phyloP scores from a whole-genome alignment of 1,284 basidiomycete species.

The Malassezia psittaci region DNA sequence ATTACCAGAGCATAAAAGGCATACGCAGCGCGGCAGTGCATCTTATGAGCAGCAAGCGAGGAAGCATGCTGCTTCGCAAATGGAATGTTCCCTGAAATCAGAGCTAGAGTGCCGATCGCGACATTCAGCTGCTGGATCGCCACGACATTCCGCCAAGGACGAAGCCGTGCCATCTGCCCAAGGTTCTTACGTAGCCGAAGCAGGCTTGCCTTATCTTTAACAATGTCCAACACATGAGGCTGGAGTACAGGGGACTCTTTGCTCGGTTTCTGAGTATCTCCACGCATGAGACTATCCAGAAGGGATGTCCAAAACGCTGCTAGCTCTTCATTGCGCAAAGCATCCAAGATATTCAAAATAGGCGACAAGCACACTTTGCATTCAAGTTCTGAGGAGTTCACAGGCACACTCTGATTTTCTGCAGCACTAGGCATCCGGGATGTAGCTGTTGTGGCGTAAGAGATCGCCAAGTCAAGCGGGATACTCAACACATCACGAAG shows the following conservation, averaged over 20 bases:
- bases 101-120: slow-evolving; percentile 5
- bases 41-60: neutral
- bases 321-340: slow-evolving; percentile 27
- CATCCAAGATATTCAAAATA: slow-evolving; percentile 27
- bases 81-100: slow-evolving; percentile 1
- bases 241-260: neutral
- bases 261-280: neutral
- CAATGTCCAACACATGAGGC: slow-evolving; percentile 10
- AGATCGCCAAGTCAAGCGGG: slow-evolving; percentile 24
- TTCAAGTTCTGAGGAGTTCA: neutral
- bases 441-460: slow-evolving; percentile 7
- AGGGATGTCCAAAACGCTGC: slow-evolving; percentile 28
- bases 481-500: slow-evolving; percentile 28
- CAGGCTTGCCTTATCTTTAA: slow-evolving; percentile 4
- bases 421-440: neutral
- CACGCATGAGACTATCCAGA: slow-evolving; percentile 23
- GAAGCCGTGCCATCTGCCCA: neutral
- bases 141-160: neutral
- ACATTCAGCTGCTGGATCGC: slow-evolving; percentile 9
- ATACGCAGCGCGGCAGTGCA: neutral
- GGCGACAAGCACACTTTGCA: slow-evolving; percentile 20
- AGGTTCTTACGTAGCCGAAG: slow-evolving; percentile 1
- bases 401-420: neutral
- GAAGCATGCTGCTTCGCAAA: neutral
- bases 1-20: slow-evolving; percentile 1